Evolutionary conservation across 2,329 filamentous ascomycete species (phyloP), one percentile per base, ranked within the genome.

Genomic region (Juglanconis juglandina): DNA sequence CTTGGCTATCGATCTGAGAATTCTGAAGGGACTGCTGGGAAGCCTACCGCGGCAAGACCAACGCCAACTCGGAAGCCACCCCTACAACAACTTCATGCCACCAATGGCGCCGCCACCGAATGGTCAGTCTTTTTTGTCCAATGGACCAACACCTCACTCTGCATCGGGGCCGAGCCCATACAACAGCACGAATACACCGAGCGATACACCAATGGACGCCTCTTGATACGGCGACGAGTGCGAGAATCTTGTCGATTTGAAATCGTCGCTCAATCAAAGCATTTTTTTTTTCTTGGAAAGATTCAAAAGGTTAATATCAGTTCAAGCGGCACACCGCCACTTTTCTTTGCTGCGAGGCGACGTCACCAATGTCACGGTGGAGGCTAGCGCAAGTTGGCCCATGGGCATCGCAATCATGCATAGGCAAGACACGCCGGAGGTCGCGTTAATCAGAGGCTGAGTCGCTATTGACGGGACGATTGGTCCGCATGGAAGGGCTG

Each of bases 1-100:
- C 7, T 82, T 97, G 6, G 75, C 77, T 52, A 84, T 85, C 51
- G 92, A 97, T 71, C 84, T 89, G 70, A 82, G 84, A 55, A 95
- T 97, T 61, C 80, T 97, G 13, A 77, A 83, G 62, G 80, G 79
- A 6, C 69, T 86, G 4, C 75, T 82, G 53, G 70, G 75, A n/a
- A 75, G 79, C 37, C 72, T 84, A 13, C 70, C 66, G 62, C 50
- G 60, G 1, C 65, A 62, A 44, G 34, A 57, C 35, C 2, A 60
- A 34, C 44, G 62, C 53, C 42, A 39, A 32, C 24, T 11, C 9
- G 13, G 48, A 42, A 10, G 14, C 24, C 11, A 50, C 17, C 14
- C 58, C 44, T 56, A 34, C 44, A 14, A 34, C 44, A 14, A 14
- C 24, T 47, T 32, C 24, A 35, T 44, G 39, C 48, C 17, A 41